A percentile compares a stretch with the other conserved stretches of the same genome.
These are phyloP conservation scores for Lentinula detonsa DNA, from an alignment of 768 basidiomycete genomes.

Conservation along the genomic window DNA sequence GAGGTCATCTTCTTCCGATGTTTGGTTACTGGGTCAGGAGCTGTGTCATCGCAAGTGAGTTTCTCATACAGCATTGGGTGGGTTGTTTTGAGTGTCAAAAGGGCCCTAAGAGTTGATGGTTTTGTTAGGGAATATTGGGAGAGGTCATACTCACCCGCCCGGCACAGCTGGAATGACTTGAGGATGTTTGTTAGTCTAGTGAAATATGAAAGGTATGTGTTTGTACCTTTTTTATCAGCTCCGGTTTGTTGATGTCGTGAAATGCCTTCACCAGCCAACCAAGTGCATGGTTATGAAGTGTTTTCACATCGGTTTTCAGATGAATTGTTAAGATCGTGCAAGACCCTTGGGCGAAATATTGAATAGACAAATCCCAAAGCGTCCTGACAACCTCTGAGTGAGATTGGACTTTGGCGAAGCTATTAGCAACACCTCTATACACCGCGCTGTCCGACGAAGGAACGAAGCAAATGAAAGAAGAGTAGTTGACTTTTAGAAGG, in stretches of 20 bases:
- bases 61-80: not conserved
- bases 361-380: too few relatives aligned
- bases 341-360: too few relatives aligned
- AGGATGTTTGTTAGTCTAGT: not conserved
- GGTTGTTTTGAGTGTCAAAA: not conserved
- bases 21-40: not conserved
- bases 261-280: conserved; percentile 22
- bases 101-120: not conserved
- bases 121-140: not conserved
- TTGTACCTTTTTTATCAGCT: conserved; percentile 21
- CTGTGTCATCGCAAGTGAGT: not conserved
- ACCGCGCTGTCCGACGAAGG: too few relatives aligned
- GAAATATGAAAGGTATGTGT: not conserved
- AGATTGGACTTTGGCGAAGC: too few relatives aligned
- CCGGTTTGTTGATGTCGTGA: conserved; percentile 17
- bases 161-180: not conserved
- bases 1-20: not conserved
- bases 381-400: too few relatives aligned
- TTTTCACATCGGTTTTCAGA: conserved; percentile 16
- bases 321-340: too few relatives aligned
- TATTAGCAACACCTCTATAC: too few relatives aligned
- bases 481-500: too few relatives aligned
- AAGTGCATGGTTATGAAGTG: conserved; percentile 18
- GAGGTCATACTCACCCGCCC: not conserved
- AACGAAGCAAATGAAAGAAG: too few relatives aligned